These are phyloP conservation scores for Penicillium salamii DNA, from an alignment of 495 filamentous ascomycete genomes.

Conservation along the genomic window DNA sequence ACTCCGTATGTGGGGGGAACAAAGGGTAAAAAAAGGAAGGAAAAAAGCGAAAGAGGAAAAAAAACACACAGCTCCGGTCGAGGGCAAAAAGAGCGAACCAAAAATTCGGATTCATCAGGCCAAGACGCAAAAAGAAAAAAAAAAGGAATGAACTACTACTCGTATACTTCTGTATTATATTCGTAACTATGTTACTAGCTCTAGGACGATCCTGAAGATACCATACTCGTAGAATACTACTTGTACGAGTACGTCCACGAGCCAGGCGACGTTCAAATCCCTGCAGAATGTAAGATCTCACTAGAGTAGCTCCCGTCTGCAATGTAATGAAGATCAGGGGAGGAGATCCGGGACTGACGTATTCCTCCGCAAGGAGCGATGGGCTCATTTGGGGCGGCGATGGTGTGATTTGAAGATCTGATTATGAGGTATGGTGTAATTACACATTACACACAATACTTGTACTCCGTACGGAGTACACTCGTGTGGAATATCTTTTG, in stretches of 20 bases:
- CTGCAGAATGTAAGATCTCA: conserved; percentile 3
- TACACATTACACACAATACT: not conserved
- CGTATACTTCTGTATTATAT: conserved; percentile 10
- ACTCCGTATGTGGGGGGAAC: conserved; percentile 20
- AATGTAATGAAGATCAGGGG: conserved; percentile 32
- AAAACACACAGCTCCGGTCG: conserved; percentile 5
- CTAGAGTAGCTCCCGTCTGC: conserved; percentile 16
- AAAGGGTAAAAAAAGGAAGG: conserved; percentile 10
- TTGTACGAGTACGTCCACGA: no score
- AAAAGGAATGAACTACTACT: no score
- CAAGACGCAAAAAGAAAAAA: conserved; percentile 1
- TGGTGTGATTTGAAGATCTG: conserved; percentile 38
- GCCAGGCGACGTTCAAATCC: no score
- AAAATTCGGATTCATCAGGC: conserved; percentile 3
- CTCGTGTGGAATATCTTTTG: no score
- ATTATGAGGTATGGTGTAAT: not conserved
- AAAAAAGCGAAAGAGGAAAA: conserved; percentile 4
- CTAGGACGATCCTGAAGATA: not conserved
- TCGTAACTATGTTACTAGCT: not conserved
- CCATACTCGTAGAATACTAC: not conserved
- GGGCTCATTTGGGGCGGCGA: conserved; percentile 35
- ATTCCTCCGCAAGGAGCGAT: conserved; percentile 27
- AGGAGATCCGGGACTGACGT: conserved; percentile 21
- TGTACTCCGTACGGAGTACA: no score
- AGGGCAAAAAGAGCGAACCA: conserved; percentile 1